A percentile compares a stretch with the other conserved stretches of the same genome.
Conservation (phyloP, 306 rosid species). For the Pterocarpus macrocarpus region DNA sequence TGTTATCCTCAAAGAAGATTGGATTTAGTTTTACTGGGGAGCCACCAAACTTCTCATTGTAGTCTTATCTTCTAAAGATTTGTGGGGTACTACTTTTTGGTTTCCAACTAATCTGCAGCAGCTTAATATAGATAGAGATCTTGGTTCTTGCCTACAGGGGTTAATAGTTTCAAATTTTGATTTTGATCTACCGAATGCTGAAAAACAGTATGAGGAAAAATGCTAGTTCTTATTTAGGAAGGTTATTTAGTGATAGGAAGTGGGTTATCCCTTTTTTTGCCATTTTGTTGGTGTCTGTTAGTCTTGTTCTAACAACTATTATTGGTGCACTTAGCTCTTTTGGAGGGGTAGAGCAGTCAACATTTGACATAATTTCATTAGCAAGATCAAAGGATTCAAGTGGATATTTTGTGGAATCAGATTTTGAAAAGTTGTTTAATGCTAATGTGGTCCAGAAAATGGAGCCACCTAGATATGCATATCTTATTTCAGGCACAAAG, state of each 20-base stretch:
- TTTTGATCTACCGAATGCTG: conserved; percentile 44
- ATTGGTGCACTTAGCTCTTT: conserved; percentile 64
- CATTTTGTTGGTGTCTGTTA: conserved; percentile 72
- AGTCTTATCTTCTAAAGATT: conserved; percentile 38
- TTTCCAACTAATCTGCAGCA: conserved; percentile 31
- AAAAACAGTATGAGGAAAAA: conserved; percentile 80
- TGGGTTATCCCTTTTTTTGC: conserved; percentile 91
- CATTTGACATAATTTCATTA: conserved; percentile 64
- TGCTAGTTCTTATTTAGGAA: conserved; percentile 74
- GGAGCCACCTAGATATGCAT: conserved; percentile 83
- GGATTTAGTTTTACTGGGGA: conserved; percentile 40
- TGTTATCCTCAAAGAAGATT: conserved; percentile 47
- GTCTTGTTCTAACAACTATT: conserved; percentile 70
- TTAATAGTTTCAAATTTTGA: conserved; percentile 23
- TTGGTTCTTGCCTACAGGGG: conserved; percentile 40
- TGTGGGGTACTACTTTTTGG: conserved; percentile 52
- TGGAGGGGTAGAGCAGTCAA: conserved; percentile 63
- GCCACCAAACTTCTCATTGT: conserved; percentile 32
- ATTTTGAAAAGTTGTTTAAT: conserved; percentile 57
- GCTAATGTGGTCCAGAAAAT: conserved; percentile 39
- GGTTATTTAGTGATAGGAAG: conserved; percentile 81
- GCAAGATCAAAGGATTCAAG: conserved; percentile 64
- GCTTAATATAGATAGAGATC: conserved; percentile 42
- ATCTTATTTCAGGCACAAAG: conserved; percentile 94
- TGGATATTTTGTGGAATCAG: conserved; percentile 79